Evolutionary conservation across 2,329 filamentous ascomycete genomes (phyloP).

Genomic region (Biscogniauxia sp.): DNA sequence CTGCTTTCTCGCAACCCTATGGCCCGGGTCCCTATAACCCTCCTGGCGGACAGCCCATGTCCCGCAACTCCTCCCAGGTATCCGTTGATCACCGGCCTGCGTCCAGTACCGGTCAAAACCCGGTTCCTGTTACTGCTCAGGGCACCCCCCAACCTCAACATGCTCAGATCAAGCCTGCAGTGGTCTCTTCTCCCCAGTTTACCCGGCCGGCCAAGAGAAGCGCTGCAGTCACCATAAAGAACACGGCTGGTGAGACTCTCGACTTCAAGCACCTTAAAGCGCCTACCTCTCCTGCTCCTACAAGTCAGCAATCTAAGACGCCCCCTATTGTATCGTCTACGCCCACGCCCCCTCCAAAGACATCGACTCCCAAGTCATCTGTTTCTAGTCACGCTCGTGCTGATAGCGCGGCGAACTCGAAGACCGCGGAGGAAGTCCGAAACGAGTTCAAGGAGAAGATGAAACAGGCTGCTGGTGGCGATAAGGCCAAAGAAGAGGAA

Average conservation of each 20-base stretch:
- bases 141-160: slow-evolving; percentile 62
- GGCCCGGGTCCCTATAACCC: slow-evolving; percentile 38
- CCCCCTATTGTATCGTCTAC: slow-evolving; percentile 72
- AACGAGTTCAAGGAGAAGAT: slow-evolving; percentile 82
- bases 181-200: slow-evolving; percentile 45
- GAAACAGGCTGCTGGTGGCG: slow-evolving; percentile 52
- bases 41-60: slow-evolving; percentile 65
- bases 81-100: slow-evolving; percentile 57
- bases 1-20: slow-evolving; percentile 47
- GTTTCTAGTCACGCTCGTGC: slow-evolving; percentile 64
- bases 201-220: slow-evolving; percentile 60
- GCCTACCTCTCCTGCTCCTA: slow-evolving; percentile 55
- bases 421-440: slow-evolving; percentile 78
- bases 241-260: slow-evolving; percentile 73
- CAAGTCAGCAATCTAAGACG: slow-evolving; percentile 58
- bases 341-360: slow-evolving; percentile 76
- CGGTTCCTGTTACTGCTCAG: slow-evolving; percentile 59
- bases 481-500: slow-evolving; percentile 49
- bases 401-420: slow-evolving; percentile 65
- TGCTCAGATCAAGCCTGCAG: slow-evolving; percentile 49
- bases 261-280: slow-evolving; percentile 63
- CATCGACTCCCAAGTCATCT: slow-evolving; percentile 50
- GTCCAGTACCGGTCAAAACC: slow-evolving; percentile 63
- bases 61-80: slow-evolving; percentile 77
- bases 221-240: slow-evolving; percentile 80